Percentiles rank a stretch among this genome's conserved stretches.
Conservation (phyloP, 768 basidiomycete genomes). For the Suillus discolor region DNA sequence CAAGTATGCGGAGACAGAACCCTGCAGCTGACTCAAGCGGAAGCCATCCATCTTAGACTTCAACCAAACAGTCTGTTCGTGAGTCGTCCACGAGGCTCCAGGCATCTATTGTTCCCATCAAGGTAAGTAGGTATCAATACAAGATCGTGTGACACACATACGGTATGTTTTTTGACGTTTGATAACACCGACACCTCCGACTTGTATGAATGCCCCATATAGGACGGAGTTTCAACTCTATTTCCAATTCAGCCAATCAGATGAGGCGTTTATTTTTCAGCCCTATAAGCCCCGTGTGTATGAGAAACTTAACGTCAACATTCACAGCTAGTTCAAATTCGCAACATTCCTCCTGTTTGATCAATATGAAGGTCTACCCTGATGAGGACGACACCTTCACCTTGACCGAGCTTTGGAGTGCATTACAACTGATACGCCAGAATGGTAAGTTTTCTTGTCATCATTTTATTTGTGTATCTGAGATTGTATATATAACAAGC, state of each 20-base stretch:
- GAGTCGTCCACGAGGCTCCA: not conserved
- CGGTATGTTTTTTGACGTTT: not conserved
- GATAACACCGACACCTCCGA: not conserved
- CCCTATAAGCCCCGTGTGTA: not conserved
- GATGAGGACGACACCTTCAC: not conserved
- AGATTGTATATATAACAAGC: too few species aligned
- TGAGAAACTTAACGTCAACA: too few species aligned
- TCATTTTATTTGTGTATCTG: too few species aligned
- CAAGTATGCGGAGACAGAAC: not conserved
- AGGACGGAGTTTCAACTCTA: too few species aligned
- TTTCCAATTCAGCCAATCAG: not conserved
- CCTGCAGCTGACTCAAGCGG: not conserved
- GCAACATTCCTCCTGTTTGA: not conserved
- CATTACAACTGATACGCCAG: not conserved
- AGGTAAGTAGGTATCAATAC: not conserved
- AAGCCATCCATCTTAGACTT: constrained; percentile 1
- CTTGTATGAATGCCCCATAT: not conserved
- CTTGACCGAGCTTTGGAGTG: not conserved
- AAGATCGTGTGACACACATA: not conserved
- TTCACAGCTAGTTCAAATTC: too few species aligned
- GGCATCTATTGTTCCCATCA: not conserved
- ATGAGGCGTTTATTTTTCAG: not conserved
- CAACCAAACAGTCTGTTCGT: not conserved
- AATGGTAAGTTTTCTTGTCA: not conserved
- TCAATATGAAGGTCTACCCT: not conserved